These are phyloP conservation scores for Trypanosoma lewisi DNA, from an alignment of 208 protist species.

Conservation along the genomic window DNA sequence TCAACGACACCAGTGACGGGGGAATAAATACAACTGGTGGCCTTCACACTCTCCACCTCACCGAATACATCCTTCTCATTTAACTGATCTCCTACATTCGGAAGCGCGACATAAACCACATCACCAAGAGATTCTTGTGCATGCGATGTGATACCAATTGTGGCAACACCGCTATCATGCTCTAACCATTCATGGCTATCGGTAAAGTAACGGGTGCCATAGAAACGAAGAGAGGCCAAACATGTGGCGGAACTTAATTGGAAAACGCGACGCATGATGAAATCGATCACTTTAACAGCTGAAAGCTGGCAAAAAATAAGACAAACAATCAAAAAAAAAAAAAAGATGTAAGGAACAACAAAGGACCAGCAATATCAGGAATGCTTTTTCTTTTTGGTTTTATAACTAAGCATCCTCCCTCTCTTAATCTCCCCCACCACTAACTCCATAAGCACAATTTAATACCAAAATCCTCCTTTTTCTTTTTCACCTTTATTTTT, in stretches of 20 bases:
- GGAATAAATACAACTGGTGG: conserved; percentile 89
- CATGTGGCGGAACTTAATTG: conserved; percentile 26
- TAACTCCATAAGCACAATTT: too few relatives aligned
- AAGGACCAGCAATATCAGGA: too few relatives aligned
- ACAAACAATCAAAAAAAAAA: conserved; percentile 20
- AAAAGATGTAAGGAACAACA: conserved; percentile 10
- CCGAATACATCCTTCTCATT: conserved; percentile 66
- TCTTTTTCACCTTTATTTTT: too few relatives aligned
- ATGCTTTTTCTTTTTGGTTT: too few relatives aligned
- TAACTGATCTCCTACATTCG: conserved; percentile 82
- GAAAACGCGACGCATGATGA: conserved; percentile 55
- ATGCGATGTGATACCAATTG: conserved; percentile 84
- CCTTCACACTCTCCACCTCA: conserved; percentile 93
- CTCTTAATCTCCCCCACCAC: too few relatives aligned
- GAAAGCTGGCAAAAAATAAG: too few relatives aligned
- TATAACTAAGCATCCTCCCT: too few relatives aligned
- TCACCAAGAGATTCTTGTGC: conserved; percentile 90
- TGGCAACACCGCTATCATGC: conserved; percentile 56
- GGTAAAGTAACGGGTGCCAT: conserved; percentile 81
- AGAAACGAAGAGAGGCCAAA: conserved; percentile 41
- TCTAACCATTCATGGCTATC: conserved; percentile 91
- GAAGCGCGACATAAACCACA: conserved; percentile 90
- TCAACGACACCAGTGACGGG: conserved; percentile 80
- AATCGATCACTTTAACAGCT: neutral
- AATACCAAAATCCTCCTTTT: too few relatives aligned